Evolutionary conservation across 495 filamentous ascomycete species (phyloP).

Genomic region (Parathielavia appendiculata): DNA sequence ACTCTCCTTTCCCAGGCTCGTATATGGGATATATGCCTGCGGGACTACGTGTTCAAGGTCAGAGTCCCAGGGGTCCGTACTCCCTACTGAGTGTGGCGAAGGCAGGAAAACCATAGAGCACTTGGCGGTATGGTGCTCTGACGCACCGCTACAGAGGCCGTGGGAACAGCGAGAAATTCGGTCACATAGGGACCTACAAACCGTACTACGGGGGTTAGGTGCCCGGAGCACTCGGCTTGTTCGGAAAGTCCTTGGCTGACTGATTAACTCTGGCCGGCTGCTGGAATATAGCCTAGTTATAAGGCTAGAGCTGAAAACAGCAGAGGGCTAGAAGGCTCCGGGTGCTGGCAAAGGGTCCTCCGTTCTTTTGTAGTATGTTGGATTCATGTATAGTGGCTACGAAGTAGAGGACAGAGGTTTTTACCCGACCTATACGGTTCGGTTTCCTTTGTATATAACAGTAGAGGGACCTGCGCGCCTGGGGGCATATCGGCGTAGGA

Average conservation of each 20-base stretch:
- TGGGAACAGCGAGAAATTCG: not conserved
- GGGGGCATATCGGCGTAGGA: not conserved
- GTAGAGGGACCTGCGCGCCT: not conserved
- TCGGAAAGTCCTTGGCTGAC: not conserved
- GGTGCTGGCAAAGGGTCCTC: not conserved
- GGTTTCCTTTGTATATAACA: conserved; percentile 1
- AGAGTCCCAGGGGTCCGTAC: too few relatives aligned
- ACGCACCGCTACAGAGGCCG: not conserved
- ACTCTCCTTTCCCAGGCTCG: too few relatives aligned
- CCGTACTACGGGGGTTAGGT: not conserved
- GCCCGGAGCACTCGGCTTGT: not conserved
- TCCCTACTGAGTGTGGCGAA: not conserved
- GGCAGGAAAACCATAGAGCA: conserved; percentile 3
- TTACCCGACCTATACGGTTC: conserved; percentile 6
- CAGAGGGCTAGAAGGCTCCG: not conserved
- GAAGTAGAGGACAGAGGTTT: too few relatives aligned
- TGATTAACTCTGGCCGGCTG: conserved; percentile 5
- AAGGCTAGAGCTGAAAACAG: not conserved
- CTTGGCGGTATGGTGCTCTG: not conserved
- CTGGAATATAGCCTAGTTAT: conserved; percentile 4
- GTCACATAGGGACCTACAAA: conserved; percentile 1
- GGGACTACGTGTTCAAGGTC: too few relatives aligned
- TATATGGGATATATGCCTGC: too few relatives aligned
- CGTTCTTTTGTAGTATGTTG: not conserved
- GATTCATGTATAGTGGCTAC: not conserved